phyloP scores from a whole-genome alignment of 192 early-diverging fungal genomes.

The Entomortierella parvispora region DNA sequence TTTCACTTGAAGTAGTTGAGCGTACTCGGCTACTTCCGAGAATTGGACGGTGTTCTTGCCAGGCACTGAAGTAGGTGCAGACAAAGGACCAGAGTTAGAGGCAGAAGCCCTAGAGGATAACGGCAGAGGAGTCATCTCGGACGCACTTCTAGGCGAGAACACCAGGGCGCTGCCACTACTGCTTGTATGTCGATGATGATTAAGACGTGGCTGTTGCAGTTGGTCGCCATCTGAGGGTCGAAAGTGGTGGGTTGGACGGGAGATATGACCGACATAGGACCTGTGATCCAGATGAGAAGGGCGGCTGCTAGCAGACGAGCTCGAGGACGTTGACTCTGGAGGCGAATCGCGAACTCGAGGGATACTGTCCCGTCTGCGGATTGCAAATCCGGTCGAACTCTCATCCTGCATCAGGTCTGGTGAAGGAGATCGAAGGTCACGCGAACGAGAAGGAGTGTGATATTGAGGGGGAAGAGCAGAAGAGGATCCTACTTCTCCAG shows the following conservation, averaged over 20 bases:
- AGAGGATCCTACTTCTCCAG: too few species aligned
- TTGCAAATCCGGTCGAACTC: neutral
- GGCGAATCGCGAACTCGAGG: constrained; percentile 7
- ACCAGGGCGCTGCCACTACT: neutral
- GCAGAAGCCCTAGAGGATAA: too few species aligned
- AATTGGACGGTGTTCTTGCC: constrained; percentile 45
- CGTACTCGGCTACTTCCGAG: constrained; percentile 40
- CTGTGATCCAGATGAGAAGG: neutral
- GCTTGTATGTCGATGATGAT: constrained; percentile 2
- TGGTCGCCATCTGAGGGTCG: neutral
- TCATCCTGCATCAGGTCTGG: constrained; percentile 17
- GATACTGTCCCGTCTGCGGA: neutral
- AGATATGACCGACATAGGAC: neutral
- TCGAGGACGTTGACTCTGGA: constrained; percentile 12
- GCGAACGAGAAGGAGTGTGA: neutral
- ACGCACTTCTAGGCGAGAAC: neutral
- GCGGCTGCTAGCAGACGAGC: neutral
- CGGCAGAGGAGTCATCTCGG: neutral
- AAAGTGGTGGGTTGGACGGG: neutral
- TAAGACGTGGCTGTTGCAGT: neutral
- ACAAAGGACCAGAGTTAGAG: too few species aligned
- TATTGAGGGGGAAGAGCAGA: too few species aligned
- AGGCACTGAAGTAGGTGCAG: neutral
- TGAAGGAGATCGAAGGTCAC: constrained; percentile 20
- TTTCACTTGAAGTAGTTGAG: constrained; percentile 25